These are phyloP conservation scores for Cladosporium sp. DNA, from an alignment of 2,329 filamentous ascomycete species.

Conservation along the genomic window DNA sequence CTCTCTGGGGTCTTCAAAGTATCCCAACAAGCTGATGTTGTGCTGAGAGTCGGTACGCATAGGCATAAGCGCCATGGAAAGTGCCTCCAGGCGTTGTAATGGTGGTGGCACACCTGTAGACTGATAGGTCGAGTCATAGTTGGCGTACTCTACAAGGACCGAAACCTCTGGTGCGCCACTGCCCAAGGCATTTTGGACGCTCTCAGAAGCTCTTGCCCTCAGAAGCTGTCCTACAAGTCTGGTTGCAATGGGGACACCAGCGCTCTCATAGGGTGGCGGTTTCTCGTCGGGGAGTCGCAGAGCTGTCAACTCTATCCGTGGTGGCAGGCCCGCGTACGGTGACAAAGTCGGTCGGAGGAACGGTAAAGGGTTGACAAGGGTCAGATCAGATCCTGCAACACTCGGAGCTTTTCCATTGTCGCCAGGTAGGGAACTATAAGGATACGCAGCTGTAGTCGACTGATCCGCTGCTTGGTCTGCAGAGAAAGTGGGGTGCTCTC, in stretches of 20 bases:
- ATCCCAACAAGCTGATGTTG: slow-evolving; percentile 58
- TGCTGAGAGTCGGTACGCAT: slow-evolving; percentile 30
- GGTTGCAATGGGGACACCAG: slow-evolving; percentile 40
- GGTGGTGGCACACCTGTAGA: slow-evolving; percentile 44
- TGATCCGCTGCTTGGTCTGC: slow-evolving; percentile 11
- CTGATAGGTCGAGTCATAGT: slow-evolving; percentile 44
- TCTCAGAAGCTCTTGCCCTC: slow-evolving; percentile 24
- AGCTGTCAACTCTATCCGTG: slow-evolving; percentile 39
- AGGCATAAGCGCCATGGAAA: slow-evolving; percentile 30
- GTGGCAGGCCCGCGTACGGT: slow-evolving; percentile 35
- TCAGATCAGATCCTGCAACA: slow-evolving; percentile 37
- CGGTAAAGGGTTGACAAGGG: slow-evolving; percentile 36
- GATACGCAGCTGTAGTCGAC: not conserved
- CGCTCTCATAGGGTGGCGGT: slow-evolving; percentile 45
- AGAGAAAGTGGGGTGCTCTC: slow-evolving; percentile 32
- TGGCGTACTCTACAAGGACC: slow-evolving; percentile 66
- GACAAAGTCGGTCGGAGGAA: slow-evolving; percentile 28
- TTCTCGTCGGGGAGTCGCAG: slow-evolving; percentile 43
- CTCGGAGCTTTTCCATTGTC: slow-evolving; percentile 17
- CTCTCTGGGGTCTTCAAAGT: slow-evolving; percentile 70
- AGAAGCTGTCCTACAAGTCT: slow-evolving; percentile 42
- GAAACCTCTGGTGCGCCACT: slow-evolving; percentile 39
- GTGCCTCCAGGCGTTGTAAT: slow-evolving; percentile 39
- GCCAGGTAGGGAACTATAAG: slow-evolving; percentile 5
- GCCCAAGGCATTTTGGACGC: slow-evolving; percentile 31